Percentiles rank a stretch among this genome's conserved stretches.
phyloP scores from a whole-genome alignment of 495 filamentous ascomycete genomes.

The Aspergillus funiculosus region DNA sequence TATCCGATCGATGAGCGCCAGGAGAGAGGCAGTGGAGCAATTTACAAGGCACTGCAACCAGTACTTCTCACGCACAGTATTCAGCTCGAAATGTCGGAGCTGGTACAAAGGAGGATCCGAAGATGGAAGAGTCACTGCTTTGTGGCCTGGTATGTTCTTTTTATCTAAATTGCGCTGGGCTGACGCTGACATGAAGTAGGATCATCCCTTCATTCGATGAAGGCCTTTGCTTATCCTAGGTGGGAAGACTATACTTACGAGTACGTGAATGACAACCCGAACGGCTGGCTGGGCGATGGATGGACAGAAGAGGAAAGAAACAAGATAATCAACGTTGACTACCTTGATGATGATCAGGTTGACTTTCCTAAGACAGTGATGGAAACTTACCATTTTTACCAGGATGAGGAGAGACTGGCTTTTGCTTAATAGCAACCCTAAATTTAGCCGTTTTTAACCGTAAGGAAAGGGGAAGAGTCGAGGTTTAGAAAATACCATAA shows the following conservation, averaged over 20 bases:
- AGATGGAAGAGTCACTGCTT: conserved; percentile 29
- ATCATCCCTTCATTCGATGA: conserved; percentile 37
- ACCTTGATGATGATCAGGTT: conserved; percentile 36
- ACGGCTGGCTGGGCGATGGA: conserved; percentile 39
- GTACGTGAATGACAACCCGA: conserved; percentile 33
- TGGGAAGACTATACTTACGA: conserved; percentile 42
- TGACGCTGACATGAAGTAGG: conserved; percentile 21
- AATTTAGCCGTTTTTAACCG: too few species aligned
- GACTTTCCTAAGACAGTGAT: conserved; percentile 27
- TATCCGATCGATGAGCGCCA: conserved; percentile 38
- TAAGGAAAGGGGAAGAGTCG: too few species aligned
- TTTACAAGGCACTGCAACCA: conserved; percentile 44
- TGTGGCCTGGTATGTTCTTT: conserved; percentile 39
- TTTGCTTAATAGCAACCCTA: too few species aligned
- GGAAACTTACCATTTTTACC: too few species aligned
- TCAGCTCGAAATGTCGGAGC: conserved; percentile 43
- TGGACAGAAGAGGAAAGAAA: conserved; percentile 39
- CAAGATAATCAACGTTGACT: conserved; percentile 32
- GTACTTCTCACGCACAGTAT: conserved; percentile 46
- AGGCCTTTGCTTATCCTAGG: conserved; percentile 30
- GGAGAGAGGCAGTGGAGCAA: conserved; percentile 35
- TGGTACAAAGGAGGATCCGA: conserved; percentile 48
- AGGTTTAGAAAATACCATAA: too few species aligned
- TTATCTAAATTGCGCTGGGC: neutral
- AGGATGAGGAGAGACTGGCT: too few species aligned